Conservation (phyloP, 306 rosid species). For the Trifolium fragiferum region DNA sequence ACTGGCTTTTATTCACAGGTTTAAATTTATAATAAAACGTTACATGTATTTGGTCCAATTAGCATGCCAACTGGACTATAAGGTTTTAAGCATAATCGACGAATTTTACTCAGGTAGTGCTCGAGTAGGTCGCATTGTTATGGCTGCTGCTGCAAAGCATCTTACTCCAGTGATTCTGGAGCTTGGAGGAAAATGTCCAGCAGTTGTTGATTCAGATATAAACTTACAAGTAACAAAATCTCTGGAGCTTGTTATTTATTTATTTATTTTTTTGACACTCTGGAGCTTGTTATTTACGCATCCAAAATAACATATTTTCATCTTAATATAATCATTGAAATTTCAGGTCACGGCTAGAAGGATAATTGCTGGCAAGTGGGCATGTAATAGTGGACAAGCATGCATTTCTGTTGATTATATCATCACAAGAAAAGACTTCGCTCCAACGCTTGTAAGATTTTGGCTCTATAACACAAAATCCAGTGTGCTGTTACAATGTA, state of each 20-base stretch:
- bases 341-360: slow-evolving; percentile 74
- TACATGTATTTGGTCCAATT: slow-evolving; percentile 4
- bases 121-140: slow-evolving; percentile 79
- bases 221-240: slow-evolving; percentile 62
- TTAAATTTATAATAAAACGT: slow-evolving; percentile 13
- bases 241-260: slow-evolving; percentile 2
- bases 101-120: slow-evolving; percentile 69
- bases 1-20: neutral
- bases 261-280: no score
- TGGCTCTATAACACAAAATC: slow-evolving; percentile 14
- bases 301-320: slow-evolving; percentile 5
- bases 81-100: slow-evolving; percentile 31
- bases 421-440: slow-evolving; percentile 76
- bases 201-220: slow-evolving; percentile 75
- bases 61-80: slow-evolving; percentile 3
- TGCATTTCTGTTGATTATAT: slow-evolving; percentile 80
- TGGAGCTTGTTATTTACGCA: neutral
- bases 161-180: slow-evolving; percentile 83
- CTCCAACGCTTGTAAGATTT: slow-evolving; percentile 68
- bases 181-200: slow-evolving; percentile 93
- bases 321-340: slow-evolving; percentile 11
- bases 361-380: slow-evolving; percentile 84
- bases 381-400: slow-evolving; percentile 81
- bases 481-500: neutral
- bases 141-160: slow-evolving; percentile 97